Evolutionary conservation across 1,139 yeast species (phyloP), one percentile per base, ranked within the genome.

Genomic region (Yamadazyma sp.): DNA sequence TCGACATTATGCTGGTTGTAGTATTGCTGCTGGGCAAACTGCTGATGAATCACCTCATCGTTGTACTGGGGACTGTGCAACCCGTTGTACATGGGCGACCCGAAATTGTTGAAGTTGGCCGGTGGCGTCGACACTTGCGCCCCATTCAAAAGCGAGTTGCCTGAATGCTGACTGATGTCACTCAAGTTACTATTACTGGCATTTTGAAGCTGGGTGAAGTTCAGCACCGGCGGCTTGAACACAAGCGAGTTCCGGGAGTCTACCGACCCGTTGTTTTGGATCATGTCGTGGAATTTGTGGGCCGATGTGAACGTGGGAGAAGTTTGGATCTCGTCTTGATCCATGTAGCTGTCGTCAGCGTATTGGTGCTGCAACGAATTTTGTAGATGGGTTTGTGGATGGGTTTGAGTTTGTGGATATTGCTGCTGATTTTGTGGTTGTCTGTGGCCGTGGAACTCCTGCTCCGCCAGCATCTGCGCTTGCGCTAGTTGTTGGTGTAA

Each of bases 181-280:
- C 53, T 49, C 37, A 73, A 54, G 45, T 73, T 70, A 14, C 75
- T 66, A 42, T 60, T 67, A 47, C 73, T 66, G 43, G 52, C 56
- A 50, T 72, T 73, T 45, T 61, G 64, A 46, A 73, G 56, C 44
- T 68, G 72, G n/a, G 76, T 71, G 49, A 73, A 71, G 16, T 37
- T 37, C 24, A 40, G 34, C n/a, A 62, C 55, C 0, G 77, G 77
- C 2, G 76, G 77, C 39, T 61, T 64, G 50, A 69, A 72, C 38
- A 55, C 55, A 43, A 66, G 50, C 17, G 70, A 63, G 36, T 53
- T 55, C 43, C 59, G 56, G 26, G 64, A 59, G 46, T 71, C 77
- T 25, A 72, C 38, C 36, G 46, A 46, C 27, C 39, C 55, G 51
- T 36, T 53, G 47, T 40, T 48, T 40, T 41, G 53, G 35, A 31